Conservation (phyloP, 306 rosid species). For the Astragalus membranaceus region DNA sequence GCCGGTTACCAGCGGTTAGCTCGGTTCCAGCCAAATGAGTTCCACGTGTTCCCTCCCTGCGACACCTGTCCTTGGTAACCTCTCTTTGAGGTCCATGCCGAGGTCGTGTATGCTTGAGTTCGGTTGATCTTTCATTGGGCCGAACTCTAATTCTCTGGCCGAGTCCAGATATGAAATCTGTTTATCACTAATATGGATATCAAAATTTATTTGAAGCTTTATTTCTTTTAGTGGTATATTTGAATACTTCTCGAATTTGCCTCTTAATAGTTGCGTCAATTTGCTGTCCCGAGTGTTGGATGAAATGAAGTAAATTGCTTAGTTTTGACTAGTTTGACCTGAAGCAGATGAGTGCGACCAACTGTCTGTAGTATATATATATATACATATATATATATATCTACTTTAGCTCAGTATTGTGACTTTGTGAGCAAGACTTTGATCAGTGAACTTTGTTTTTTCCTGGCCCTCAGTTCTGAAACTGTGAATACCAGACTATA, state of each 20-base stretch:
- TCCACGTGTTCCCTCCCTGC: too few relatives aligned
- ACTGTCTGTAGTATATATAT: neutral
- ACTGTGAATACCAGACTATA: neutral
- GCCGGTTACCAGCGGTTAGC: too few relatives aligned
- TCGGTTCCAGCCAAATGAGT: too few relatives aligned
- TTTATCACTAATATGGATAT: neutral
- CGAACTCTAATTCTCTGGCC: too few relatives aligned
- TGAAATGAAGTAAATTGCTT: conserved; percentile 1
- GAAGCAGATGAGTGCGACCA: neutral
- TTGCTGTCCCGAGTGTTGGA: neutral
- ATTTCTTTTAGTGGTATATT: neutral
- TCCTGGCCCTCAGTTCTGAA: neutral
- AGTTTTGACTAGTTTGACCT: conserved; percentile 16
- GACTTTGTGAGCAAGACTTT: neutral
- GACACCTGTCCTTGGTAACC: too few relatives aligned
- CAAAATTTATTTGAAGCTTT: neutral
- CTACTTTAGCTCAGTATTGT: neutral
- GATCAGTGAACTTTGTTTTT: neutral
- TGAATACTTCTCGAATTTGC: neutral
- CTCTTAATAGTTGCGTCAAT: neutral
- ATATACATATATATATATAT: too few relatives aligned
- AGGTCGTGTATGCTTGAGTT: too few relatives aligned
- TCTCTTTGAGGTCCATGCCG: too few relatives aligned
- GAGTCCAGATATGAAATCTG: neutral
- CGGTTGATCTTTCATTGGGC: too few relatives aligned